Percentiles rank a stretch among this genome's conserved stretches.
Conservation (phyloP, 1,284 basidiomycete species). For the Cryptococcus wingfieldii region DNA sequence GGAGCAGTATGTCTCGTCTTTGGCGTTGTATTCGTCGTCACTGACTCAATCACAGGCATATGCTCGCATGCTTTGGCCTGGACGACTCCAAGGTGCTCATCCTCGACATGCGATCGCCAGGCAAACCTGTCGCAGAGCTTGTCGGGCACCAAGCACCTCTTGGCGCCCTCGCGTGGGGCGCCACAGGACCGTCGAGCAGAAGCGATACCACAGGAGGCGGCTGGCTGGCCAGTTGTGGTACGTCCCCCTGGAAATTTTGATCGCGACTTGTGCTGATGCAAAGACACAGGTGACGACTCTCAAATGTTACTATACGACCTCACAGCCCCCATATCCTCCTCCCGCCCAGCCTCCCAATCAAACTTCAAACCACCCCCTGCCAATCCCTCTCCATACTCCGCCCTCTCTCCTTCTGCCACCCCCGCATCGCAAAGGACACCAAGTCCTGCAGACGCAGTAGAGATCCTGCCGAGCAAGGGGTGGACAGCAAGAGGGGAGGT, state of each 20-base stretch:
- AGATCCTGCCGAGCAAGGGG: conserved; percentile 73
- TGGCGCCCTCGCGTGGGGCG: conserved; percentile 83
- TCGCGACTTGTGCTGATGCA: neutral
- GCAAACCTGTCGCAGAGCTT: conserved; percentile 85
- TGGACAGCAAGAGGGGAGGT: conserved; percentile 76
- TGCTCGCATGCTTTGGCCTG: conserved; percentile 53
- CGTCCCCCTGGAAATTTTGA: conserved; percentile 23
- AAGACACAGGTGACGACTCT: conserved; percentile 72
- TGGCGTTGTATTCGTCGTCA: neutral
- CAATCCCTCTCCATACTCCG: conserved; percentile 35
- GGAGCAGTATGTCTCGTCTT: conserved; percentile 32
- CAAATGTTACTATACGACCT: conserved; percentile 88
- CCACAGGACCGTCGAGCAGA: conserved; percentile 37
- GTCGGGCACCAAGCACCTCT: conserved; percentile 66
- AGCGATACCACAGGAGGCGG: conserved; percentile 59
- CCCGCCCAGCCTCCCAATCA: conserved; percentile 12
- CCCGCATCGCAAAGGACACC: conserved; percentile 59
- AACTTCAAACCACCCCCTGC: conserved; percentile 5
- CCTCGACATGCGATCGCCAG: conserved; percentile 89
- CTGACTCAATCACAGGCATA: conserved; percentile 32
- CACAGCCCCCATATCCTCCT: conserved; percentile 35
- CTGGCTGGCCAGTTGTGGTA: conserved; percentile 77
- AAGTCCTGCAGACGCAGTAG: conserved; percentile 38
- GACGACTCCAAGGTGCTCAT: conserved; percentile 82
- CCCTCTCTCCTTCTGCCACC: conserved; percentile 48